A percentile compares a stretch with the other conserved stretches of the same genome.
These are phyloP conservation scores for Bryum argenteum DNA, from an alignment of 225 moss, liverwort and hornwort genomes.

Conservation along the genomic window DNA sequence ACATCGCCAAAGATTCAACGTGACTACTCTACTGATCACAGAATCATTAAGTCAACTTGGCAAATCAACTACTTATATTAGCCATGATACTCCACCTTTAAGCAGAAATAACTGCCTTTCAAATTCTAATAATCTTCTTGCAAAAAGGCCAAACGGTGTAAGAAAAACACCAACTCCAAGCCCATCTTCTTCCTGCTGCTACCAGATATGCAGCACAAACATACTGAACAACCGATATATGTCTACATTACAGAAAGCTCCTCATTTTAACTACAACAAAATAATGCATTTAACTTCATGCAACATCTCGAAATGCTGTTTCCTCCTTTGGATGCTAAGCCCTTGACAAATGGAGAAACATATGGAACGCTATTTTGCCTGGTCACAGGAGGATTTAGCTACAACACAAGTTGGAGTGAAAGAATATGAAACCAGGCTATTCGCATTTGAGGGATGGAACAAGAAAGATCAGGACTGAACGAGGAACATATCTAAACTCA, in stretches of 20 bases:
- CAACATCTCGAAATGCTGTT: too few relatives aligned
- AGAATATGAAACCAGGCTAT: not conserved
- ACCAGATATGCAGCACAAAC: too few relatives aligned
- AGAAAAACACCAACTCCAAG: not conserved
- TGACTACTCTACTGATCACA: too few relatives aligned
- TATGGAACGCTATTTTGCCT: not conserved
- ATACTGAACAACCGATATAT: too few relatives aligned
- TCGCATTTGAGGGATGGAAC: not conserved
- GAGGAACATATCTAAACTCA: constrained; percentile 13
- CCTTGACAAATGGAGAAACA: too few relatives aligned
- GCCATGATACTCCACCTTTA: too few relatives aligned
- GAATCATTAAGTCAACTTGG: not conserved
- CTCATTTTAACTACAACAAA: too few relatives aligned
- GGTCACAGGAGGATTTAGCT: not conserved
- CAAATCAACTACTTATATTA: too few relatives aligned
- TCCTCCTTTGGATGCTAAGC: too few relatives aligned
- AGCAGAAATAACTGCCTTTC: not conserved
- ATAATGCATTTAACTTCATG: too few relatives aligned
- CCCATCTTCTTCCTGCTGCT: not conserved
- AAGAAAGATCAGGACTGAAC: not conserved
- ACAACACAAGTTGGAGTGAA: not conserved
- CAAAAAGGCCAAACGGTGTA: not conserved
- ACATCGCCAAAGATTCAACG: too few relatives aligned
- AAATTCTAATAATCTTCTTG: not conserved
- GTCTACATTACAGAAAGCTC: too few relatives aligned